Evolutionary conservation across 306 rosid genomes (phyloP).

Genomic region (Vigna hirtella): DNA sequence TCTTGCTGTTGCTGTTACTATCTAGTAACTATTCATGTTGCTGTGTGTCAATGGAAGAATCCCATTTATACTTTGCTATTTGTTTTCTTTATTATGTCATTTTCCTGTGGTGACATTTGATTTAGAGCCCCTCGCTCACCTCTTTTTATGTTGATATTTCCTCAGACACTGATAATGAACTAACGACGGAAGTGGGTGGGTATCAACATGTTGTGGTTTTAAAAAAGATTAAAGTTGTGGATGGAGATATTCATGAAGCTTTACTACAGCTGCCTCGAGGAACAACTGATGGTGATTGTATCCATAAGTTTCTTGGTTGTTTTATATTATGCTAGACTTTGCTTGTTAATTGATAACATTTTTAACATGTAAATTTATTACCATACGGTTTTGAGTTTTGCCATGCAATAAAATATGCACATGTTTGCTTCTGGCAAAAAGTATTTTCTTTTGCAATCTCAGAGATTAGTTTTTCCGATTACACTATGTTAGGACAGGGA

Average conservation of each 20-base stretch:
- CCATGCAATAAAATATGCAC: background rate
- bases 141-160: slow-evolving; percentile 36
- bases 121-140: slow-evolving; percentile 39
- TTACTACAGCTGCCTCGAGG: slow-evolving; percentile 82
- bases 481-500: no score
- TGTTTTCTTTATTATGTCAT: slow-evolving; percentile 26
- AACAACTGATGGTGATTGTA: slow-evolving; percentile 82
- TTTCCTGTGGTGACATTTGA: slow-evolving; percentile 16
- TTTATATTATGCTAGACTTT: slow-evolving; percentile 17
- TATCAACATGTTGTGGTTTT: slow-evolving; percentile 80
- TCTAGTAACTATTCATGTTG: background rate
- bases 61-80: background rate
- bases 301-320: slow-evolving; percentile 53
- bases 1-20: slow-evolving; percentile 17
- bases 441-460: slow-evolving; percentile 3
- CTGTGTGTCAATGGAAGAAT: background rate
- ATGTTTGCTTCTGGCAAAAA: background rate
- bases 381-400: background rate
- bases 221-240: slow-evolving; percentile 78
- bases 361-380: background rate
- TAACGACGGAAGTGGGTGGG: slow-evolving; percentile 88
- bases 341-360: slow-evolving; percentile 3
- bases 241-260: slow-evolving; percentile 72
- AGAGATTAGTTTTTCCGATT: slow-evolving; percentile 5
- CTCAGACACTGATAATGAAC: slow-evolving; percentile 82